Evolutionary conservation across 2,329 filamentous ascomycete genomes (phyloP).

Genomic region (Venturia effusa): DNA sequence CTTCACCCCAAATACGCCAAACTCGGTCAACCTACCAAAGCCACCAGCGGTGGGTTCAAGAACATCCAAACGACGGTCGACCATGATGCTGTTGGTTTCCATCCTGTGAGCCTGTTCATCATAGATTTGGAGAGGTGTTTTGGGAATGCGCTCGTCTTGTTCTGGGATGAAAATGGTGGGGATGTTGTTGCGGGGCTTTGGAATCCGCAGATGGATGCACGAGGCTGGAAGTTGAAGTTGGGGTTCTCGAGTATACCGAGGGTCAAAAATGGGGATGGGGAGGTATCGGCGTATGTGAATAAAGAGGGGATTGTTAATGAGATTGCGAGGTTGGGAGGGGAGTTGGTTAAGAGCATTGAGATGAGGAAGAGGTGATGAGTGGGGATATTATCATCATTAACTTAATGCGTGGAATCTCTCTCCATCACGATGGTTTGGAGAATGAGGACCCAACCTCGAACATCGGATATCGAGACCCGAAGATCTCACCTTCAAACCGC

Average conservation of each 20-base stretch:
- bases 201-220: slow-evolving; percentile 44
- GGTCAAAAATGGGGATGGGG: slow-evolving; percentile 24
- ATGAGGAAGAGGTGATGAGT: slow-evolving; percentile 16
- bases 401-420: no score
- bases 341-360: slow-evolving; percentile 58
- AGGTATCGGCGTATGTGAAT: slow-evolving; percentile 49
- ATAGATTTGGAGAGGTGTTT: slow-evolving; percentile 58
- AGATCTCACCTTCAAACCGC: no score
- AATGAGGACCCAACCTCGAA: no score
- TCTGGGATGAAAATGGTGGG: slow-evolving; percentile 52
- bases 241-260: slow-evolving; percentile 54
- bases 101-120: slow-evolving; percentile 54
- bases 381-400: no score
- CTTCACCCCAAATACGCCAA: slow-evolving; percentile 38
- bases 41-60: slow-evolving; percentile 51
- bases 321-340: slow-evolving; percentile 52
- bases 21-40: background rate
- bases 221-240: slow-evolving; percentile 61
- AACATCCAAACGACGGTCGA: slow-evolving; percentile 53
- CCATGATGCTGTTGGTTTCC: slow-evolving; percentile 39
- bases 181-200: slow-evolving; percentile 53
- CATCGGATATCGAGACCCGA: no score
- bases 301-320: slow-evolving; percentile 57
- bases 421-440: no score
- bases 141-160: slow-evolving; percentile 63